Evolutionary conservation across 2,329 filamentous ascomycete species (phyloP).

Genomic region (Epichloe sp.): DNA sequence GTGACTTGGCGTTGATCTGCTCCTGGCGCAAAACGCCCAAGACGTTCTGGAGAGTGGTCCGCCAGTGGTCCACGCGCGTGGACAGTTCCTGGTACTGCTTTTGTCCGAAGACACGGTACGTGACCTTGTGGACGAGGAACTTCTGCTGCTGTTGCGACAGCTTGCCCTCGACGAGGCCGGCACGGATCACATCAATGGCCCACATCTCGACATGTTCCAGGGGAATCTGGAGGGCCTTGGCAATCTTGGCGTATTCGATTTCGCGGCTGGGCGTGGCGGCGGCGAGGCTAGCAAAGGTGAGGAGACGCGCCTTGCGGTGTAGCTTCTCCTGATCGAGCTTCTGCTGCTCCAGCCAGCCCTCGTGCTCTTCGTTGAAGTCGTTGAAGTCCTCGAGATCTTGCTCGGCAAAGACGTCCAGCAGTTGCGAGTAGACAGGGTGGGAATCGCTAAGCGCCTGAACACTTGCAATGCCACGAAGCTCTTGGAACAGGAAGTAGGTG

Average conservation of each 20-base stretch:
- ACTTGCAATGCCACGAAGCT: conserved; percentile 67
- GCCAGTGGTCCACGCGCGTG: conserved; percentile 83
- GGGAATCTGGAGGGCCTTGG: conserved; percentile 72
- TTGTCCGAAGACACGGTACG: conserved; percentile 92
- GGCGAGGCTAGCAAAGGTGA: conserved; percentile 83
- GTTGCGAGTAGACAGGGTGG: conserved; percentile 74
- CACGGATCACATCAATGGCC: conserved; percentile 96
- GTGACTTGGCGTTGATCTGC: conserved; percentile 63
- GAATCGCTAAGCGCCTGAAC: conserved; percentile 79
- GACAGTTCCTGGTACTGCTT: conserved; percentile 97
- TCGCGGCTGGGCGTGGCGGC: conserved; percentile 73
- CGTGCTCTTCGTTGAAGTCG: conserved; percentile 87
- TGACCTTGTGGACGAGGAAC: conserved; percentile 91
- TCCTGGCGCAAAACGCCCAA: conserved; percentile 66
- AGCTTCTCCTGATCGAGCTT: conserved; percentile 60
- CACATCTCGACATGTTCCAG: conserved; percentile 86
- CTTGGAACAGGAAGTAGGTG: conserved; percentile 58
- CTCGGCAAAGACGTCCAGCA: conserved; percentile 89
- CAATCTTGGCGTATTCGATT: conserved; percentile 76
- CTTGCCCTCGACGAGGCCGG: conserved; percentile 90
- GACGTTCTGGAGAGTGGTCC: conserved; percentile 66
- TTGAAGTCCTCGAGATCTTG: conserved; percentile 92
- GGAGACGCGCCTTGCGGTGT: conserved; percentile 88
- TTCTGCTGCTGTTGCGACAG: conserved; percentile 84
- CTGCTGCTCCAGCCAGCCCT: conserved; percentile 69